phyloP scores from a whole-genome alignment of 2,329 filamentous ascomycete genomes.

The Aspergillus pseudoglaucus region DNA sequence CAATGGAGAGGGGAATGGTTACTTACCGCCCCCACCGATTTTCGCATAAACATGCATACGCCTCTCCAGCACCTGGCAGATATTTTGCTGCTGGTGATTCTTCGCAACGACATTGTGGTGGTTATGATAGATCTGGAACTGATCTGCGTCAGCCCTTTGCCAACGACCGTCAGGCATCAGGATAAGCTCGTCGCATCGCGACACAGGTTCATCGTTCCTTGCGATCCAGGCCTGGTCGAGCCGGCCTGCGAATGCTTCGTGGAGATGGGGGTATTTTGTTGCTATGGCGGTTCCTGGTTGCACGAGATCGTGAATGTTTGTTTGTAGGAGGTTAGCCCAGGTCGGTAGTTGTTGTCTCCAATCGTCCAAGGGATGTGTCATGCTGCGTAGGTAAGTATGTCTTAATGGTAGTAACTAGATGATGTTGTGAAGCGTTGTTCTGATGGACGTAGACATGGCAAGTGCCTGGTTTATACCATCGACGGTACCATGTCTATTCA shows the following conservation, averaged over 20 bases:
- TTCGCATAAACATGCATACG: conserved; percentile 12
- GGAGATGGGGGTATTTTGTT: background rate
- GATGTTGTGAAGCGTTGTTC: background rate
- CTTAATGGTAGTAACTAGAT: background rate
- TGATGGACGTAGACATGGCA: background rate
- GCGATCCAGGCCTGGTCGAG: background rate
- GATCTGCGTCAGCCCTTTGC: background rate
- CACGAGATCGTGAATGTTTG: background rate
- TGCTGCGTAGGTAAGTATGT: background rate
- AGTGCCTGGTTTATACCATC: background rate
- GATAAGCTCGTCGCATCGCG: background rate
- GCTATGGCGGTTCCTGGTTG: background rate
- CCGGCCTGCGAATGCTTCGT: background rate
- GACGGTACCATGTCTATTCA: background rate
- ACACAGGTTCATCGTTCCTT: background rate
- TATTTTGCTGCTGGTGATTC: background rate
- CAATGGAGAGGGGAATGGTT: background rate
- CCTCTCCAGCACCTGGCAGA: conserved; percentile 5
- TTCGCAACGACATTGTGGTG: too few species aligned
- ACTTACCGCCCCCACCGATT: conserved; percentile 16
- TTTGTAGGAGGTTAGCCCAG: background rate
- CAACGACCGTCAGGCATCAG: too few species aligned
- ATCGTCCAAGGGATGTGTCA: background rate
- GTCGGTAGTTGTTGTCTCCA: background rate
- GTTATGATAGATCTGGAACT: too few species aligned